Evolutionary conservation across 805 yeast genomes (phyloP).

Genomic region (Monosporozyma aerobia): DNA sequence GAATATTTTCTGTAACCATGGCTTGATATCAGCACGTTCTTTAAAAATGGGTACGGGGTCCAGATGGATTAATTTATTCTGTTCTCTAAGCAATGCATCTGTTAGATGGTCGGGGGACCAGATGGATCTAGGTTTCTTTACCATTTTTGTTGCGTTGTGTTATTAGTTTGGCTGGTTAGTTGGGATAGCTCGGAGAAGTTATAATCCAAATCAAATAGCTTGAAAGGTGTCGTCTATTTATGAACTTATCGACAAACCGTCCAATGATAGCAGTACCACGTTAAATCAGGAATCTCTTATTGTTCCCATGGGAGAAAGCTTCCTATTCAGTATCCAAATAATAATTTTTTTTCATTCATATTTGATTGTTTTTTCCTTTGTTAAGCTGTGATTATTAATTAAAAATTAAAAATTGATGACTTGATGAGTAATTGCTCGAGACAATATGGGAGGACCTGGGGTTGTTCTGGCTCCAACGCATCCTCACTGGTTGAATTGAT

Average conservation of each 20-base stretch:
- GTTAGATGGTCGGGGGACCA: conserved; percentile 9
- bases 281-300: not conserved
- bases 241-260: not conserved
- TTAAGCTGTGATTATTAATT: not conserved
- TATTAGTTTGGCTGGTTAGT: not conserved
- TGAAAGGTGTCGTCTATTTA: not conserved
- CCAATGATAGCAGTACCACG: not conserved
- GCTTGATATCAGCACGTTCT: conserved; percentile 44
- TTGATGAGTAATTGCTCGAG: not conserved
- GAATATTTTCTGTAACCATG: conserved; percentile 46
- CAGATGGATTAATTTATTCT: conserved; percentile 28
- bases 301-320: not conserved
- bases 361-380: not conserved
- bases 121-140: conserved; percentile 3
- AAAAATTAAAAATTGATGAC: not conserved
- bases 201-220: not conserved
- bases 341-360: not conserved
- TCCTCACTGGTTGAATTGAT: not conserved
- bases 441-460: not conserved
- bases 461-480: not conserved
- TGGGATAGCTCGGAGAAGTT: not conserved
- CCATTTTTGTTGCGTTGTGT: not conserved
- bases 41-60: conserved; percentile 31
- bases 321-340: not conserved
- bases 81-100: conserved; percentile 16